phyloP scores from a whole-genome alignment of 768 basidiomycete genomes.

The Boletus coccyginus region DNA sequence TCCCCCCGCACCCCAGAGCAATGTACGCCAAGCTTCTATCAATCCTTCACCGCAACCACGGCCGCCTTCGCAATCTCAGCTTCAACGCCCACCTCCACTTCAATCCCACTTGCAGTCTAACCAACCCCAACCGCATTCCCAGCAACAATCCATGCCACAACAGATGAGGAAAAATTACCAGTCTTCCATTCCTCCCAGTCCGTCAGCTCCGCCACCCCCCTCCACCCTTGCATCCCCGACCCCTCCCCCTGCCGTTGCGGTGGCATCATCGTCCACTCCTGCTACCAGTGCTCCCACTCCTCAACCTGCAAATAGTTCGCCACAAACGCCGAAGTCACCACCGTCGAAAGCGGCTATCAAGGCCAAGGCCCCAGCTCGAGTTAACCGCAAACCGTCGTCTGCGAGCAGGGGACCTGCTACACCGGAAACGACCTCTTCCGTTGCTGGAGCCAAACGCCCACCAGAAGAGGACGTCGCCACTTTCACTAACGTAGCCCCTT shows the following conservation, averaged over 20 bases:
- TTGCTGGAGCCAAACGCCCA: conserved; percentile 33
- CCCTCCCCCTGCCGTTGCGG: conserved; percentile 42
- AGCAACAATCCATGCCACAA: conserved; percentile 5
- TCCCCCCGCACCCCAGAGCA: conserved; percentile 22
- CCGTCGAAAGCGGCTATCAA: conserved; percentile 53
- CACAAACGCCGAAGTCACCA: conserved; percentile 70
- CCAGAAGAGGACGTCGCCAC: conserved; percentile 33
- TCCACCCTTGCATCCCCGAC: conserved; percentile 33
- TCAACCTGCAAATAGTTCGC: conserved; percentile 47
- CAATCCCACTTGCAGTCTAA: conserved; percentile 11
- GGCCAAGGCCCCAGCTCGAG: conserved; percentile 35
- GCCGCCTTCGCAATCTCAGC: conserved; percentile 9
- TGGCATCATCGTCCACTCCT: conserved; percentile 48
- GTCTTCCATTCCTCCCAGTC: conserved; percentile 20
- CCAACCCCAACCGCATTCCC: conserved; percentile 6
- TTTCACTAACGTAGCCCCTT: conserved; percentile 30
- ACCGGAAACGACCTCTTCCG: conserved; percentile 33
- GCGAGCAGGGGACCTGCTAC: conserved; percentile 32
- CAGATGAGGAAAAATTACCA: conserved; percentile 17
- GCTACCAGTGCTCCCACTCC: conserved; percentile 43
- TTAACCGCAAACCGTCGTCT: conserved; percentile 29
- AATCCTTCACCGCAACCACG: conserved; percentile 23
- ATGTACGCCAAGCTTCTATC: conserved; percentile 31
- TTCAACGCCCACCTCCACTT: background rate
- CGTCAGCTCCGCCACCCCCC: conserved; percentile 17